Conservation (phyloP, 768 basidiomycete genomes). For the Collybia mongolica region DNA sequence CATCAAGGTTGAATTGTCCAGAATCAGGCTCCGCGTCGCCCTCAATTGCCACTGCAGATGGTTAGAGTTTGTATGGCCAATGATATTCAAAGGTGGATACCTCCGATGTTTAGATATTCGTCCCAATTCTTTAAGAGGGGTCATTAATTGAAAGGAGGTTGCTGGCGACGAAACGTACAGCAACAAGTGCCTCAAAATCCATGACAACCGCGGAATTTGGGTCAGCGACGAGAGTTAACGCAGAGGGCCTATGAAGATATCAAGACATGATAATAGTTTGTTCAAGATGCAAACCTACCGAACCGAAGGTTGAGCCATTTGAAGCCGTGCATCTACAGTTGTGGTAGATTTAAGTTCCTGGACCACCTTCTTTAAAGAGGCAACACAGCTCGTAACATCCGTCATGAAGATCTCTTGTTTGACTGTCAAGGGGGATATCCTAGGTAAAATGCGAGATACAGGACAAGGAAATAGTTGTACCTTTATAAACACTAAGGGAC, state of each 20-base stretch:
- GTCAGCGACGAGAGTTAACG: conserved; percentile 53
- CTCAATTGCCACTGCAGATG: no score
- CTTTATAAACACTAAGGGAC: conserved; percentile 40
- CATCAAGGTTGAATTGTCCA: background rate
- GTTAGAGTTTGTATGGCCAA: no score
- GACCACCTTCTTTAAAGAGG: conserved; percentile 75
- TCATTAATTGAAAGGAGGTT: background rate
- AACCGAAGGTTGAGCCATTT: conserved; percentile 68
- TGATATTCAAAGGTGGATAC: conserved; percentile 18
- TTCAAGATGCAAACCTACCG: conserved; percentile 39
- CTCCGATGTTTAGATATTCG: conserved; percentile 50
- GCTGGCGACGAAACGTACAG: conserved; percentile 37
- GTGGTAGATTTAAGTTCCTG: conserved; percentile 55
- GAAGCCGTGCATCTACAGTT: conserved; percentile 51
- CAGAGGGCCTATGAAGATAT: conserved; percentile 37
- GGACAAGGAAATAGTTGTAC: conserved; percentile 54
- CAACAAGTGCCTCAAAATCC: conserved; percentile 67
- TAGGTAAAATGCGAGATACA: background rate
- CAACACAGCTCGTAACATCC: conserved; percentile 78
- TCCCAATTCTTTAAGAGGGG: conserved; percentile 53
- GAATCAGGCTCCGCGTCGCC: no score
- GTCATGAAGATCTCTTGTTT: conserved; percentile 82
- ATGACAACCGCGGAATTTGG: conserved; percentile 45
- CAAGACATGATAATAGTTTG: background rate
- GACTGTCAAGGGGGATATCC: conserved; percentile 39